Evolutionary conservation across 768 basidiomycete genomes (phyloP).

Genomic region (Leccinellum albellum): DNA sequence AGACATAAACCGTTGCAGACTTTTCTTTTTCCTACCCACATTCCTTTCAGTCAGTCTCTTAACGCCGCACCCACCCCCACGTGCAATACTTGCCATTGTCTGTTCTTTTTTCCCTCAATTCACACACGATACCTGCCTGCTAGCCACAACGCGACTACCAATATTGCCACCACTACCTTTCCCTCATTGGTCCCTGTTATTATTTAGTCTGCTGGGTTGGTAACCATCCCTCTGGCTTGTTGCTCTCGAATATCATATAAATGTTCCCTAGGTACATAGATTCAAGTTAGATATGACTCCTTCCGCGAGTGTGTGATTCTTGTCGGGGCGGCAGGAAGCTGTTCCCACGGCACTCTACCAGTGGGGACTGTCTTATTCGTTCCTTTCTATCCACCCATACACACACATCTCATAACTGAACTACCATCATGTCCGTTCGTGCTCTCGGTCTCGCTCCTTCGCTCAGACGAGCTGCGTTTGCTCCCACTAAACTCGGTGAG

Average conservation of each 20-base stretch:
- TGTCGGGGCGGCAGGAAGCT: neutral
- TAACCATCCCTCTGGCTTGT: conserved; percentile 6
- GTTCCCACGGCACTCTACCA: conserved; percentile 23
- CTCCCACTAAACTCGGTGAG: conserved; percentile 12
- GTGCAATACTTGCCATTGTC: neutral
- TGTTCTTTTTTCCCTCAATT: neutral
- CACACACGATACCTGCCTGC: conserved; percentile 18
- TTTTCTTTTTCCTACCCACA: neutral
- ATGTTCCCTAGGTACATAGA: conserved; percentile 2
- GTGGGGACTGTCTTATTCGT: neutral
- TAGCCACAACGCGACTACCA: conserved; percentile 4
- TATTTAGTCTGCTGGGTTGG: neutral
- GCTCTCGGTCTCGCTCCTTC: conserved; percentile 56
- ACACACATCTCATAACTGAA: conserved; percentile 9
- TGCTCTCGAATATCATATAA: conserved; percentile 9
- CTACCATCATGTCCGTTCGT: conserved; percentile 43
- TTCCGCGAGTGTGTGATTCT: conserved; percentile 11
- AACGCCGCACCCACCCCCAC: neutral
- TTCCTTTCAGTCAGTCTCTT: neutral
- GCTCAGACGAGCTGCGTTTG: conserved; percentile 49
- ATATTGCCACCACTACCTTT: conserved; percentile 5
- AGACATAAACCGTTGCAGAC: conserved; percentile 14
- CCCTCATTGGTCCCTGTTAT: neutral
- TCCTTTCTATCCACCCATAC: neutral
- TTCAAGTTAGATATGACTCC: neutral